phyloP scores from a whole-genome alignment of 306 rosid genomes.

The Vigna trinervia region DNA sequence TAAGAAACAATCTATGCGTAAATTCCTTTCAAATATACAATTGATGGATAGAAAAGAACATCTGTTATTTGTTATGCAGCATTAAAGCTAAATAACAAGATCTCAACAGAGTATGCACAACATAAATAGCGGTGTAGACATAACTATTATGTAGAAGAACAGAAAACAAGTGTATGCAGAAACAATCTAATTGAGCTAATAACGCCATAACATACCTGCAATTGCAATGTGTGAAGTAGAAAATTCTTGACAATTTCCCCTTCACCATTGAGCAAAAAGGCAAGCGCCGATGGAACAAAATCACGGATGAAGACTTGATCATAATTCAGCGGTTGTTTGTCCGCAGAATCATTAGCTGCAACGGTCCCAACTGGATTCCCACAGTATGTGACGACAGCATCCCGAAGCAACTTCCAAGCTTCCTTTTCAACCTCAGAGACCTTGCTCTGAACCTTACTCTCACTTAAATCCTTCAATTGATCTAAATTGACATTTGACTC shows the following conservation, averaged over 20 bases:
- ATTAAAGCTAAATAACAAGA: constrained; percentile 25
- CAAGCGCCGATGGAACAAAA: constrained; percentile 86
- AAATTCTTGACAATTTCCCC: constrained; percentile 87
- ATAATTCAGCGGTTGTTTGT: constrained; percentile 75
- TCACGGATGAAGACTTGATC: constrained; percentile 94
- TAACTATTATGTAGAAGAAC: constrained; percentile 1
- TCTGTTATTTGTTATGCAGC: constrained; percentile 2
- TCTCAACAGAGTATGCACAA: background rate
- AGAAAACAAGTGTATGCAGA: constrained; percentile 19
- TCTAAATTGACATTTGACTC: constrained; percentile 51
- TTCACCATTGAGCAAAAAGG: constrained; percentile 89
- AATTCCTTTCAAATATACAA: constrained; percentile 16
- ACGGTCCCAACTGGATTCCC: constrained; percentile 88
- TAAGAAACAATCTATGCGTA: constrained; percentile 16
- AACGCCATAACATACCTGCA: constrained; percentile 66
- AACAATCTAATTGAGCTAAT: constrained; percentile 31
- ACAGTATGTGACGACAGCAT: constrained; percentile 73
- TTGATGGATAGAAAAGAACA: background rate
- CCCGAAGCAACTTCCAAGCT: constrained; percentile 80
- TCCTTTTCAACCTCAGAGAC: constrained; percentile 68
- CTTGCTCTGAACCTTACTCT: constrained; percentile 60
- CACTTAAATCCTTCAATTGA: constrained; percentile 55
- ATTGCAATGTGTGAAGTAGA: constrained; percentile 83
- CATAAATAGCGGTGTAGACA: background rate
- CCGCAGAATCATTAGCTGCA: constrained; percentile 83